phyloP scores from a whole-genome alignment of 106 monocot genomes.

The Dendrobium huoshanense region DNA sequence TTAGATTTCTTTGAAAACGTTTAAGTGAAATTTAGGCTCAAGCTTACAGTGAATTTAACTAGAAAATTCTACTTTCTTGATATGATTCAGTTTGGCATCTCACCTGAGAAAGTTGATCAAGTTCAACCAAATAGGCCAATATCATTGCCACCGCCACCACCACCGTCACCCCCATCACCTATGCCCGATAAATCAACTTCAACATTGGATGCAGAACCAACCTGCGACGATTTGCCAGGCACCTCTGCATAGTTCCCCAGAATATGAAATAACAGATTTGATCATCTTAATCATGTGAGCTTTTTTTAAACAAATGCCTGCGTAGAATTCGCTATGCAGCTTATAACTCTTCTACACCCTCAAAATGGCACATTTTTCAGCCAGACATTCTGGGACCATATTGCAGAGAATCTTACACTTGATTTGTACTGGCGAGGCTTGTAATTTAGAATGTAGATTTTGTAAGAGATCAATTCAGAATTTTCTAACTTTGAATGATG shows the following conservation, averaged over 20 bases:
- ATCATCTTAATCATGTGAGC: too few species aligned
- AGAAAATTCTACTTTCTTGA: too few species aligned
- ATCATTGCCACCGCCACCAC: conserved; percentile 18
- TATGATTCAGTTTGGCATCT: conserved; percentile 57
- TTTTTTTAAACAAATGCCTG: too few species aligned
- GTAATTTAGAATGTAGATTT: neutral
- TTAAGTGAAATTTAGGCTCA: too few species aligned
- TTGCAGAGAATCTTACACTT: neutral
- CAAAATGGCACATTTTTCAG: neutral
- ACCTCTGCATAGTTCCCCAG: conserved; percentile 56
- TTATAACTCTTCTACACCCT: neutral
- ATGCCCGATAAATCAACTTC: conserved; percentile 14
- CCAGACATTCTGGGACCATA: neutral
- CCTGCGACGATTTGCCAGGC: conserved; percentile 55
- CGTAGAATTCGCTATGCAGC: too few species aligned
- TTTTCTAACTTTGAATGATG: neutral
- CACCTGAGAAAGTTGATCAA: conserved; percentile 50
- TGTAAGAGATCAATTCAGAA: neutral
- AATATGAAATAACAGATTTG: neutral
- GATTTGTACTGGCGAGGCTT: neutral
- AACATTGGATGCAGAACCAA: neutral
- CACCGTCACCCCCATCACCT: neutral
- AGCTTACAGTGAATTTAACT: too few species aligned
- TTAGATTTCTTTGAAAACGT: too few species aligned
- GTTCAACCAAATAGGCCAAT: conserved; percentile 66